Evolutionary conservation across 1,284 basidiomycete genomes (phyloP).

Genomic region (Phylloboletellus chloephorus): DNA sequence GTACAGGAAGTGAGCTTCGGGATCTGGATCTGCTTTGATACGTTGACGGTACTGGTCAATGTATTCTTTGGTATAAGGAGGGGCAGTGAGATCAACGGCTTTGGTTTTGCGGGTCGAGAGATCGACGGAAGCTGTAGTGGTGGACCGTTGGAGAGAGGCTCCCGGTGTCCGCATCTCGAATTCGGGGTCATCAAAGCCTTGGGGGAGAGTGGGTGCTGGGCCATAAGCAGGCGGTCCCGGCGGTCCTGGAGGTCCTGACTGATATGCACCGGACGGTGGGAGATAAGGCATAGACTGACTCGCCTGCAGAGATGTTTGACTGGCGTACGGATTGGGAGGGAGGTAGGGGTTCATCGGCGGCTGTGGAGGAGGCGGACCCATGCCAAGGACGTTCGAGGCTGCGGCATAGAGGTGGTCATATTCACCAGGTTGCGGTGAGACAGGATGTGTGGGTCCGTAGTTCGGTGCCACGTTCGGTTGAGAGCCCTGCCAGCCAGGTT

Average conservation of each 20-base stretch:
- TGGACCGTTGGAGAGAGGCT: slow-evolving; percentile 49
- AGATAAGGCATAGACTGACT: slow-evolving; percentile 33
- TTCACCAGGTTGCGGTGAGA: slow-evolving; percentile 35
- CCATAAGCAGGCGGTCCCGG: slow-evolving; percentile 22
- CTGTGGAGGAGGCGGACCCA: slow-evolving; percentile 55
- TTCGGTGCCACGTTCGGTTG: slow-evolving; percentile 31
- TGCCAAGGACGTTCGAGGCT: slow-evolving; percentile 78
- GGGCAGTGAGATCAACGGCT: slow-evolving; percentile 80
- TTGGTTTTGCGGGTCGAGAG: slow-evolving; percentile 68
- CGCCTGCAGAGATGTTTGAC: slow-evolving; percentile 21
- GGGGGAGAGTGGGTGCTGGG: slow-evolving; percentile 24
- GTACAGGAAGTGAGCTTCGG: slow-evolving; percentile 97
- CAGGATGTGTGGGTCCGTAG: slow-evolving; percentile 24
- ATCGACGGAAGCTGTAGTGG: slow-evolving; percentile 52
- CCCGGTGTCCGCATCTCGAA: slow-evolving; percentile 44
- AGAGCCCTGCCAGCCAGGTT: slow-evolving; percentile 32
- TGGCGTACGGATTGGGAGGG: slow-evolving; percentile 20
- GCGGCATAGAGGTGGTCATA: slow-evolving; percentile 60
- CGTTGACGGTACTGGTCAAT: slow-evolving; percentile 96
- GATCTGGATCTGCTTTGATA: slow-evolving; percentile 97
- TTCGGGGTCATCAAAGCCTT: slow-evolving; percentile 39
- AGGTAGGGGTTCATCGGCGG: slow-evolving; percentile 21
- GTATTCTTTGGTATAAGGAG: slow-evolving; percentile 92
- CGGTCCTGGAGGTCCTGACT: slow-evolving; percentile 21
- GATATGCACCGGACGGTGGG: slow-evolving; percentile 23